Base-by-base conservation (phyloP, 257 asterid species). In the Vinca minor region DNA sequence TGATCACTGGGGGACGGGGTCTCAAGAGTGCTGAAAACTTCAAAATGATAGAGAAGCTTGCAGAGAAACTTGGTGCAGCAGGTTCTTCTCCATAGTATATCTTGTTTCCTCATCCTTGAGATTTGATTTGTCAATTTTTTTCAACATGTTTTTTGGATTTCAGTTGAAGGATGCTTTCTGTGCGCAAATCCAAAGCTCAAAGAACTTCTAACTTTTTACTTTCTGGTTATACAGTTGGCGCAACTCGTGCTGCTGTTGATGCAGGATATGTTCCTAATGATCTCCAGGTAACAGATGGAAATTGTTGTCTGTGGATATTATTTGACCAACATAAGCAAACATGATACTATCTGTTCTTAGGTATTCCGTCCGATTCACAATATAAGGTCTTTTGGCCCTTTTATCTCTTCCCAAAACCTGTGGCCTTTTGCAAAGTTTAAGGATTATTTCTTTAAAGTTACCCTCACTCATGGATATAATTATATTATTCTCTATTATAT, bases 211-310 rank as follows among this genome's bases (percentile, higher is more conserved):
- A 38, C 3, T 23, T 57, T 35, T 32, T 2, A 29, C n/a, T 68
- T 48, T 60, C 42, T 36, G 62, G 49, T 65, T 58, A 56, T 42
- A 69, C 79, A 92, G 98, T 92, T 81, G 98, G 98, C 58, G 97
- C 98, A 34, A 92, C 97, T 73, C 97, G 97, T 71, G 98, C 97
- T 74, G 98, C 98, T 59, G 97, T 92, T 45, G 98, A 92, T 77
- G 97, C 98, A 0, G 98, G 97, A 73, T 92, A 69, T 71, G 98
- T 89, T 73, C 94, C 98, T 18, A 92, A 89, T 20, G 98, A 92
- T 68, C 98, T 93, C 71, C 98, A 93, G 95, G 97, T 89, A 70
- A 66, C 50, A 44, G 25, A 28, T 61, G 20, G 57, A 32, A 39
- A 28, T 14, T 26, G 36, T 67, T 56, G 62, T 25, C 72, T 52